Conservation (phyloP, 106 monocot species). For the Ottelia alismoides region DNA sequence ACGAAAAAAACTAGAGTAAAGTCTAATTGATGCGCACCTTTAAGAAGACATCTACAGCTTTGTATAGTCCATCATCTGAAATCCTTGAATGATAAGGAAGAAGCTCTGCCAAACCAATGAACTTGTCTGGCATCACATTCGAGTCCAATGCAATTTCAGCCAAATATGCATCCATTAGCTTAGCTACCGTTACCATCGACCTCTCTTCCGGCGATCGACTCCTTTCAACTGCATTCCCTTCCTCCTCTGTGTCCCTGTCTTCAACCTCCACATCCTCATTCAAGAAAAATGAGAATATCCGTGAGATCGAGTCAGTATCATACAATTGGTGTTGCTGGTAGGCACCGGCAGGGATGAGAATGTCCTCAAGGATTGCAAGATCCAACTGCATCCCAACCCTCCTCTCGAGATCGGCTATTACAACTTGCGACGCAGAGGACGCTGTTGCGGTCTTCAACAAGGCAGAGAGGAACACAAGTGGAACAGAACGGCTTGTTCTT, state of each 20-base stretch:
- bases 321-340: constrained; percentile 44
- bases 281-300: constrained; percentile 37
- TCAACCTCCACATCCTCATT: constrained; percentile 55
- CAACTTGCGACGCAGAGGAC: constrained; percentile 32
- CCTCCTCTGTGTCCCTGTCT: constrained; percentile 60
- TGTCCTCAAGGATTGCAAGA: constrained; percentile 73
- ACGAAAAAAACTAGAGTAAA: too few species aligned
- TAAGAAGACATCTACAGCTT: constrained; percentile 85
- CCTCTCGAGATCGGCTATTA: constrained; percentile 68
- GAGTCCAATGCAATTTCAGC: constrained; percentile 92
- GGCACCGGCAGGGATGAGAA: constrained; percentile 66
- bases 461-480: constrained; percentile 66
- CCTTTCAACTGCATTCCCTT: constrained; percentile 44
- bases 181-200: constrained; percentile 70
- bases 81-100: constrained; percentile 85
- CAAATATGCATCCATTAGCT: constrained; percentile 81
- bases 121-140: constrained; percentile 58
- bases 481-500: constrained; percentile 48
- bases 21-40: constrained; percentile 81
- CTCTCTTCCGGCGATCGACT: constrained; percentile 42
- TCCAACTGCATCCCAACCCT: constrained; percentile 74
- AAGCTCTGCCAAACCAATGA: constrained; percentile 75
- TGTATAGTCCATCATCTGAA: constrained; percentile 83
- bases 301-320: constrained; percentile 67
- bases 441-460: constrained; percentile 82